Evolutionary conservation across 1,139 yeast genomes (phyloP).

Genomic region (Yamadazyma dendronema): DNA sequence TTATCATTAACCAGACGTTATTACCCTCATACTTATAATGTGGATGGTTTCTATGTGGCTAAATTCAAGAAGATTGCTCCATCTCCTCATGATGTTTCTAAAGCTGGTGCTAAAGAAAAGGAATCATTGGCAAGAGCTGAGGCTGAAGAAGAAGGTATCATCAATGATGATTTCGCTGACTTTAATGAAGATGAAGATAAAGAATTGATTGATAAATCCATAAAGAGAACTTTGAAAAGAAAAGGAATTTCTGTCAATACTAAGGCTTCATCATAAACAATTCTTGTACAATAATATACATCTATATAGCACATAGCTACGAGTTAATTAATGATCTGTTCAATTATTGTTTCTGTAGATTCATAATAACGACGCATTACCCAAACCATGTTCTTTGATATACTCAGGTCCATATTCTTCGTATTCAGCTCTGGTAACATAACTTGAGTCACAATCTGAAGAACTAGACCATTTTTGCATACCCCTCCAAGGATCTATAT

Average conservation of each 20-base stretch:
- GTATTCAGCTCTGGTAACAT: constrained; percentile 69
- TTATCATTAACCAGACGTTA: constrained; percentile 86
- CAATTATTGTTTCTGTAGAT: background rate
- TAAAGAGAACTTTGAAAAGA: constrained; percentile 70
- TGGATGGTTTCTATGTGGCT: constrained; percentile 97
- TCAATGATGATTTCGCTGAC: constrained; percentile 80
- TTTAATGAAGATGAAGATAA: constrained; percentile 79
- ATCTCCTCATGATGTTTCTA: constrained; percentile 77
- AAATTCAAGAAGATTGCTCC: constrained; percentile 90
- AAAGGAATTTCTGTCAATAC: constrained; percentile 65
- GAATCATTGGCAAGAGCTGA: constrained; percentile 79
- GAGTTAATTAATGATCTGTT: background rate
- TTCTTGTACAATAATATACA: constrained; percentile 10
- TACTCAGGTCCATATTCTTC: constrained; percentile 89
- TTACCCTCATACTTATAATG: constrained; percentile 97
- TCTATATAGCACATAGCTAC: background rate
- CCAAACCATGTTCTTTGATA: constrained; percentile 81
- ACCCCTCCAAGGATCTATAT: constrained; percentile 89
- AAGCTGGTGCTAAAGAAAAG: constrained; percentile 88
- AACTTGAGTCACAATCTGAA: constrained; percentile 46
- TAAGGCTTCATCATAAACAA: constrained; percentile 7
- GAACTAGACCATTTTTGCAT: constrained; percentile 77
- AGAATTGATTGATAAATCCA: constrained; percentile 68
- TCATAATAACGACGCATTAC: constrained; percentile 49
- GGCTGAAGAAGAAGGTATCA: constrained; percentile 75